Evolutionary conservation across 805 yeast genomes (phyloP), one percentile per base, ranked within the genome.

Genomic region (Ogataea thermomethanolica): DNA sequence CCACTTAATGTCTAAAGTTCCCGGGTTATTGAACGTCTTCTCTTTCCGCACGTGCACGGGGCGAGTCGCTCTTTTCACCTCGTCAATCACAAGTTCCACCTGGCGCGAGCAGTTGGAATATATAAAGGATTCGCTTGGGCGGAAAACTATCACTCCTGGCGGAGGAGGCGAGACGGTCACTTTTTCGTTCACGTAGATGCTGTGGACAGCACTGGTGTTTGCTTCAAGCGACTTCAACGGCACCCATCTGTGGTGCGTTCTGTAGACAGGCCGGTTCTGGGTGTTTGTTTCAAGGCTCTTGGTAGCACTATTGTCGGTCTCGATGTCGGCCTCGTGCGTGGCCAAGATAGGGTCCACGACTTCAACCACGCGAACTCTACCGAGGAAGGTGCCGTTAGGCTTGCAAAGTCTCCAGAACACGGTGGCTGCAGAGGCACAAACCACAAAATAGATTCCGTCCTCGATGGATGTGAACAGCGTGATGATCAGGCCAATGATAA

Each of bases 1-100:
- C 49, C 68, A 50, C 5, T 51, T 61, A 59, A 69, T 63, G 32
- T 55, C 59, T 46, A 72, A 64, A 29, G 73, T 85, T 48, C 95
- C 95, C 10, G 89, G 89, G 55, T 89, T 91, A 58, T 89, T 89
- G 95, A 96, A 90, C 13, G 95, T 82, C 81, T 30, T 84, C 79
- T 22, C 66, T 55, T 43, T 68, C 50, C 51, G 68, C 56, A 41
- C 52, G 61, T 35, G 57, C 22, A 89, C 89, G 37, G 84, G 74
- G 51, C 73, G 73, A 1, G 95, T 85, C 8, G 56, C 41, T 30
- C 65, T 60, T 58, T 78, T 79, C 27, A 84, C 80, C 50, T 81
- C 80, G 45, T 84, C 90, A 33, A 79, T 67, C 12, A 90, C 71
- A 20, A 63, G 58, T 52, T 89, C 96, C 31, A 76, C 70, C 59